Percentiles rank a stretch among this genome's conserved stretches.
These are phyloP conservation scores for Buddleja alternifolia DNA, from an alignment of 257 asterid species.

Conservation along the genomic window DNA sequence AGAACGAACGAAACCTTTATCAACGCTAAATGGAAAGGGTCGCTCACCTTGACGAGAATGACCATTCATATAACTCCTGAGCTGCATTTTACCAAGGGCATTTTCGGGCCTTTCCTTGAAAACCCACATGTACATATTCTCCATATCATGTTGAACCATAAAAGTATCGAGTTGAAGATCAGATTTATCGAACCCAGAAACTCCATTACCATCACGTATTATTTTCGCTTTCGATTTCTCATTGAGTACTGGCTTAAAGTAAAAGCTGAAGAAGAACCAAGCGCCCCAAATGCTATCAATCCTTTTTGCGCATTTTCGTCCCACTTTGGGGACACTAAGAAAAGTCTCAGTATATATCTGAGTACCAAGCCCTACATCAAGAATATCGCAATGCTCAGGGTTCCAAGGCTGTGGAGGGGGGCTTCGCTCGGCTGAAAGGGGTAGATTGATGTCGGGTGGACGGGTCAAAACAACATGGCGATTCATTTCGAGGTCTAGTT, in stretches of 20 bases:
- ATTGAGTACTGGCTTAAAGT: slow-evolving; percentile 80
- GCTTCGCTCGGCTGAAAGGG: slow-evolving; percentile 79
- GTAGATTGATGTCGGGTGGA: slow-evolving; percentile 89
- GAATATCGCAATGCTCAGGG: slow-evolving; percentile 68
- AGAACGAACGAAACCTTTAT: slow-evolving; percentile 85
- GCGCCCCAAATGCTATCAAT: slow-evolving; percentile 97
- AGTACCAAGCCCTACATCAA: slow-evolving; percentile 80
- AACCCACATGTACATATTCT: slow-evolving; percentile 98
- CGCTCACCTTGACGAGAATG: slow-evolving; percentile 95
- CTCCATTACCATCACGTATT: slow-evolving; percentile 71
- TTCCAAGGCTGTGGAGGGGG: slow-evolving; percentile 80
- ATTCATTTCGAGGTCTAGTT: slow-evolving; percentile 78
- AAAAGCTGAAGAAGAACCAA: slow-evolving; percentile 94
- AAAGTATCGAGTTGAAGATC: slow-evolving; percentile 82
- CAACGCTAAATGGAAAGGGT: slow-evolving; percentile 85
- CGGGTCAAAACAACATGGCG: slow-evolving; percentile 64
- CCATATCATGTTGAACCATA: slow-evolving; percentile 99
- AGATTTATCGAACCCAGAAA: slow-evolving; percentile 79
- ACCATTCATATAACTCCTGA: slow-evolving; percentile 93
- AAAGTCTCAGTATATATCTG: slow-evolving; percentile 67
- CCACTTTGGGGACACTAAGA: slow-evolving; percentile 59
- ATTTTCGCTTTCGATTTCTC: slow-evolving; percentile 85
- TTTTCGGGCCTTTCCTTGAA: slow-evolving; percentile 90
- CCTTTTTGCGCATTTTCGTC: slow-evolving; percentile 73
- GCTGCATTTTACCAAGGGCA: slow-evolving; percentile 96